These are phyloP conservation scores for Chlorella variabilis DNA, from an alignment of 163 green algal species.

Conservation along the genomic window DNA sequence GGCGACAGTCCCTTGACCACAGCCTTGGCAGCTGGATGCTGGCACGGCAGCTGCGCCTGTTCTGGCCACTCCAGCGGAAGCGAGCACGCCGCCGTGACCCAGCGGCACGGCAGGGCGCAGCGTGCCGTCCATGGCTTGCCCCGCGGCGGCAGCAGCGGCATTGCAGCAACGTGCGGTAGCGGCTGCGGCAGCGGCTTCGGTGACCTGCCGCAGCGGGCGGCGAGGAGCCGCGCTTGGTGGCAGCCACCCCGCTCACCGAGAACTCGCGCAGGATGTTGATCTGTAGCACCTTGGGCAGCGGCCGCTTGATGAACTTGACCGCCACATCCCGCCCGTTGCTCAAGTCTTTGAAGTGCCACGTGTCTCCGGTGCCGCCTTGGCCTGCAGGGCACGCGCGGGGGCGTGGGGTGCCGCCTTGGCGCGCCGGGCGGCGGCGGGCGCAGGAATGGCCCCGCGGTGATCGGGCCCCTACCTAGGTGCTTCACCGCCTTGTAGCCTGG, in stretches of 20 bases:
- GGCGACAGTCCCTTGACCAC: no score
- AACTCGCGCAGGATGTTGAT: conserved; percentile 90
- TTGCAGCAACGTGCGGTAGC: not conserved
- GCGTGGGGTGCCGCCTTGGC: not conserved
- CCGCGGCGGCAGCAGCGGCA: no score
- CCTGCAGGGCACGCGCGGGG: conserved; percentile 44
- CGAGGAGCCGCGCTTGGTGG: not conserved
- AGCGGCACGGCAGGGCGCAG: no score
- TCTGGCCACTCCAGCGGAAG: no score
- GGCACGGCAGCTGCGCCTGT: no score
- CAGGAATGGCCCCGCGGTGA: not conserved
- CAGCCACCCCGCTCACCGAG: conserved; percentile 44
- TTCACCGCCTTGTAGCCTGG: conserved; percentile 45
- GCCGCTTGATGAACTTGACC: conserved; percentile 92
- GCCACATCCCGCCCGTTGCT: conserved; percentile 76
- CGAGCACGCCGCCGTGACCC: no score
- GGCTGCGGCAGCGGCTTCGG: not conserved
- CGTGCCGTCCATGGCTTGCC: no score
- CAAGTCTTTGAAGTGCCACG: conserved; percentile 79
- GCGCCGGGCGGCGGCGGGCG: not conserved
- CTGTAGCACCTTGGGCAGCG: conserved; percentile 84
- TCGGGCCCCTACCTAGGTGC: conserved; percentile 55
- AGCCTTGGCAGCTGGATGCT: no score
- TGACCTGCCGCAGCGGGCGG: not conserved
- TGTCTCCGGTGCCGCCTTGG: conserved; percentile 85